Evolutionary conservation across 768 basidiomycete species (phyloP).

Genomic region (Trametes meyenii): DNA sequence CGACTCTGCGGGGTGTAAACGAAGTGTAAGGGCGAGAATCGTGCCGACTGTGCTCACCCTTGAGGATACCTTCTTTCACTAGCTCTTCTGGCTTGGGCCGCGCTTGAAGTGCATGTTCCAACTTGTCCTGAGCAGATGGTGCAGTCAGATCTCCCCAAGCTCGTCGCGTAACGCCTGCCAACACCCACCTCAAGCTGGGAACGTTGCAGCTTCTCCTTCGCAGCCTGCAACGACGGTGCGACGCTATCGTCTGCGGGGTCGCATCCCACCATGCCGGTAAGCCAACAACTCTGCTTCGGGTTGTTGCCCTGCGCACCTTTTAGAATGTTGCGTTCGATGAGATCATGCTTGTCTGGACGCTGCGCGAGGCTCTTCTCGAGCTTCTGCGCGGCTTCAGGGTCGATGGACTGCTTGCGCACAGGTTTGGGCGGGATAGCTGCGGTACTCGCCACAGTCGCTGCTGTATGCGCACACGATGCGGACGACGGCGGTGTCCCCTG

Average conservation of each 20-base stretch:
- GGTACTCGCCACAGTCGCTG: neutral
- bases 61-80: slow-evolving; percentile 65
- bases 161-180: neutral
- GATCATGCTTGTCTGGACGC: slow-evolving; percentile 60
- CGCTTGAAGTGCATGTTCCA: slow-evolving; percentile 59
- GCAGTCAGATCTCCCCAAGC: neutral
- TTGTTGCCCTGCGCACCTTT: slow-evolving; percentile 48
- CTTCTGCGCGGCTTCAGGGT: slow-evolving; percentile 40
- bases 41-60: slow-evolving; percentile 36
- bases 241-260: slow-evolving; percentile 57
- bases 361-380: slow-evolving; percentile 57
- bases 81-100: slow-evolving; percentile 65
- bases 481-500: neutral
- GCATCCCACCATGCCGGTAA: neutral
- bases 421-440: slow-evolving; percentile 13
- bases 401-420: slow-evolving; percentile 36
- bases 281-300: neutral
- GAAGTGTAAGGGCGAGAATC: neutral
- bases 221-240: slow-evolving; percentile 61
- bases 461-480: neutral
- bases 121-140: slow-evolving; percentile 50
- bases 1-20: slow-evolving; percentile 7
- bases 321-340: slow-evolving; percentile 71
- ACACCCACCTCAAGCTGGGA: slow-evolving; percentile 62
- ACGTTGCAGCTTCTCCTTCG: slow-evolving; percentile 58